These are phyloP conservation scores for Ilex aquifolium DNA, from an alignment of 257 asterid species.

Conservation along the genomic window DNA sequence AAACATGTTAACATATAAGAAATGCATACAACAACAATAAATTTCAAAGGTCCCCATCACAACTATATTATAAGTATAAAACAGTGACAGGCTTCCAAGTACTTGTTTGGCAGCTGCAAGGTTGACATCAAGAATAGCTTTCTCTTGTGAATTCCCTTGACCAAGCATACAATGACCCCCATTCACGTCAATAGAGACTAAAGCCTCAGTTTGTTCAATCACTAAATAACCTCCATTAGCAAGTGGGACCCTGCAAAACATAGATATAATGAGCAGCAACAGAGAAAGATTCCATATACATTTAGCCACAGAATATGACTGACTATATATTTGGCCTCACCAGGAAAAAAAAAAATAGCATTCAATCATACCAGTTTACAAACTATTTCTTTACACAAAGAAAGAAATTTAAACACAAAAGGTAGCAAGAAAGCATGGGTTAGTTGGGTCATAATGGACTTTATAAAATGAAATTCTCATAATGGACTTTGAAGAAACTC, in stretches of 20 bases:
- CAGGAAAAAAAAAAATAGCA: not conserved
- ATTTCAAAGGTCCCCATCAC: not conserved
- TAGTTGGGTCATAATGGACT: too few relatives aligned
- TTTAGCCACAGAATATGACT: not conserved
- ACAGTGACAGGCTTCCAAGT: conserved; percentile 19
- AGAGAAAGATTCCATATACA: conserved; percentile 4
- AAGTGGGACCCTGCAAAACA: conserved; percentile 68
- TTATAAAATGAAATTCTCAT: too few relatives aligned
- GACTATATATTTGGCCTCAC: not conserved
- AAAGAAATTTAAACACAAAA: not conserved
- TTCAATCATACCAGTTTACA: not conserved
- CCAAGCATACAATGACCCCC: conserved; percentile 98
- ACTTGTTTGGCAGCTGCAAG: conserved; percentile 95
- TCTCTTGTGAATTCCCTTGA: conserved; percentile 90
- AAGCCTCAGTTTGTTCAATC: conserved; percentile 96
- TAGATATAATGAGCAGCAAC: conserved; percentile 9
- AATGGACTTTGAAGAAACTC: too few relatives aligned
- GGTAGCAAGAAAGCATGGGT: too few relatives aligned
- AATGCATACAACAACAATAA: too few relatives aligned
- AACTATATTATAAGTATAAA: conserved; percentile 7
- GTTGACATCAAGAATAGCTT: conserved; percentile 88
- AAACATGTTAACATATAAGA: too few relatives aligned
- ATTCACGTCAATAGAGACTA: conserved; percentile 94
- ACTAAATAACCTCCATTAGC: conserved; percentile 95
- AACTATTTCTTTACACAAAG: not conserved